Conservation (phyloP, 257 asterid genomes). For the Craterostigma plantagineum region DNA sequence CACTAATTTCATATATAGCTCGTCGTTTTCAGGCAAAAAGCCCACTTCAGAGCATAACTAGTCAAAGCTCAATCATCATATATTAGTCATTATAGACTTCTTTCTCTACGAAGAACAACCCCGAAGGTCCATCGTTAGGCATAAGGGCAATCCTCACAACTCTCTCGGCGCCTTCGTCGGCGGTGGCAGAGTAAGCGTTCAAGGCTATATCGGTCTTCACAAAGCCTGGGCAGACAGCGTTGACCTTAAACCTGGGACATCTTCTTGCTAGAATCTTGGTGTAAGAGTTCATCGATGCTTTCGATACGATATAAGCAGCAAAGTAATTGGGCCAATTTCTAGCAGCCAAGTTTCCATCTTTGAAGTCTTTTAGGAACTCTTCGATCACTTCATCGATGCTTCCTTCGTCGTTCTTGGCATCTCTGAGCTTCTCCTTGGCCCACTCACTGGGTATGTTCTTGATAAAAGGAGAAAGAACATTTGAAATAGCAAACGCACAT, state of each 20-base stretch:
- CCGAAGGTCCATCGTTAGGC: slow-evolving; percentile 41
- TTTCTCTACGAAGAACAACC: slow-evolving; percentile 18
- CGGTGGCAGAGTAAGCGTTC: slow-evolving; percentile 18
- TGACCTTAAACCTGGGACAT: slow-evolving; percentile 19
- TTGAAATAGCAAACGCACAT: background rate
- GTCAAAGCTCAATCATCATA: too few relatives aligned
- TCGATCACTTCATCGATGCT: slow-evolving; percentile 29
- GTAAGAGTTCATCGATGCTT: slow-evolving; percentile 39
- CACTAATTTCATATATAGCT: too few relatives aligned
- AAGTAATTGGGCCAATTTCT: slow-evolving; percentile 38
- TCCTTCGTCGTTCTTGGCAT: slow-evolving; percentile 24
- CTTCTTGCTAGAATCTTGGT: slow-evolving; percentile 35
- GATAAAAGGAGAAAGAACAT: background rate
- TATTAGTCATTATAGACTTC: background rate
- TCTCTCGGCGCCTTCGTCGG: slow-evolving; percentile 32
- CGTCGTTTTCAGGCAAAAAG: too few relatives aligned
- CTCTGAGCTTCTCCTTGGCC: slow-evolving; percentile 19
- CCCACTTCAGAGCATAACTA: too few relatives aligned
- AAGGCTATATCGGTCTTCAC: slow-evolving; percentile 27
- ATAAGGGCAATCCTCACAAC: slow-evolving; percentile 29
- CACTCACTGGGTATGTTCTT: slow-evolving; percentile 23
- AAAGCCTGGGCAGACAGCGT: slow-evolving; percentile 42
- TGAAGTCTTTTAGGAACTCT: slow-evolving; percentile 32
- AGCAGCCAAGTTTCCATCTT: slow-evolving; percentile 16
- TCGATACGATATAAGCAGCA: slow-evolving; percentile 23